Conservation (phyloP, 2,329 filamentous ascomycete species). For the Cladosporium sp. region DNA sequence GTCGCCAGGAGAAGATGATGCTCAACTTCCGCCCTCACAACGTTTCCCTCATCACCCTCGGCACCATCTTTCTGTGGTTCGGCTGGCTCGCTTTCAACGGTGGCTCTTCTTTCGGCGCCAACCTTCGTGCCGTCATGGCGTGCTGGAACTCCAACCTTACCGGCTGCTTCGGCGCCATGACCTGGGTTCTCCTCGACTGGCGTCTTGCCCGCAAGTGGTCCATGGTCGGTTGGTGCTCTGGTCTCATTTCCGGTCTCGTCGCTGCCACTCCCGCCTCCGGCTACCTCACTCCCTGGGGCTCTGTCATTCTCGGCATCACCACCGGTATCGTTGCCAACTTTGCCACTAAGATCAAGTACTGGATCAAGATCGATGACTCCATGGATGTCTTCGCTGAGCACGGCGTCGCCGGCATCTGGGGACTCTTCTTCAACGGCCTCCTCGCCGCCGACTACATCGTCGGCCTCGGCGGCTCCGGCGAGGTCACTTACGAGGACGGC, state of each 20-base stretch:
- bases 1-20: constrained; percentile 99
- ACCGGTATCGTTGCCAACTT: constrained; percentile 74
- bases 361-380: constrained; percentile 76
- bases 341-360: constrained; percentile 75
- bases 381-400: constrained; percentile 91
- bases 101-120: constrained; percentile 75
- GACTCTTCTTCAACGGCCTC: constrained; percentile 71
- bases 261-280: constrained; percentile 81
- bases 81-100: constrained; percentile 99
- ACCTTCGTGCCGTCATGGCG: constrained; percentile 82
- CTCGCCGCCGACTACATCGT: constrained; percentile 68
- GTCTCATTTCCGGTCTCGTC: constrained; percentile 79
- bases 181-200: constrained; percentile 95
- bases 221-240: constrained; percentile 89
- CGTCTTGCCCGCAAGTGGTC: constrained; percentile 92
- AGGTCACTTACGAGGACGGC: constrained; percentile 60
- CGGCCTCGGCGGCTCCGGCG: constrained; percentile 57
- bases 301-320: constrained; percentile 55
- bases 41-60: constrained; percentile 92
- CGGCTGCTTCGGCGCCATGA: constrained; percentile 84
- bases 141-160: constrained; percentile 98
- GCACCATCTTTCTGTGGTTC: constrained; percentile 94
- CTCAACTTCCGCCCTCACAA: constrained; percentile 99
- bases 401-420: constrained; percentile 75
- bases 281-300: constrained; percentile 66